These are phyloP conservation scores for Apiospora saccharicola DNA, from an alignment of 2,329 filamentous ascomycete species.

Conservation along the genomic window DNA sequence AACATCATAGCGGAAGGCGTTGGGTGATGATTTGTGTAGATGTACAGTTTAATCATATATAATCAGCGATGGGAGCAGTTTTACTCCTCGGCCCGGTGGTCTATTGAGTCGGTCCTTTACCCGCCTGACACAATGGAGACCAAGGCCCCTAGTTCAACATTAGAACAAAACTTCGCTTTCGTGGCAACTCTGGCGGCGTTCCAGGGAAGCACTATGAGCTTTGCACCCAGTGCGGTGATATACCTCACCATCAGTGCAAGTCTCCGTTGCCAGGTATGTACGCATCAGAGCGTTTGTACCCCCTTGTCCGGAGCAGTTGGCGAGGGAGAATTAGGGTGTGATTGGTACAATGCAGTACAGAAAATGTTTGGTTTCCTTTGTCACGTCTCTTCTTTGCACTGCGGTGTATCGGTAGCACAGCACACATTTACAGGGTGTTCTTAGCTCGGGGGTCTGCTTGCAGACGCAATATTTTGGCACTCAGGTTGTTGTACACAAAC, in stretches of 20 bases:
- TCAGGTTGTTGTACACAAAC: slow-evolving; percentile 18
- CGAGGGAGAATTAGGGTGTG: not conserved
- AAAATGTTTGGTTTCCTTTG: slow-evolving; percentile 26
- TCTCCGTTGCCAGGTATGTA: not conserved
- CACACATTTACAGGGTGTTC: slow-evolving; percentile 22
- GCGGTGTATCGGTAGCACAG: slow-evolving; percentile 21
- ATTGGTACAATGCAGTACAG: slow-evolving; percentile 22
- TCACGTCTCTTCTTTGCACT: slow-evolving; percentile 22
- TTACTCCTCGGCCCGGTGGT: not conserved
- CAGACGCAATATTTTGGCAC: slow-evolving; percentile 16
- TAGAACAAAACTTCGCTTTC: slow-evolving; percentile 12
- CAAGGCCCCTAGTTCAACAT: slow-evolving; percentile 11
- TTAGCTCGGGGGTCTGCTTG: slow-evolving; percentile 22
- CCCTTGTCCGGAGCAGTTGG: not conserved
- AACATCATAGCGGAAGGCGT: slow-evolving; percentile 64
- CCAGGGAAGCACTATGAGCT: not conserved
- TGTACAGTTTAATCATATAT: slow-evolving; percentile 61
- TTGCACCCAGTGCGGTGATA: slow-evolving; percentile 6
- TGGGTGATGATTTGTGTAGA: slow-evolving; percentile 59
- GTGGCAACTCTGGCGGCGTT: not conserved
- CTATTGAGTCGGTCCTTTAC: not conserved
- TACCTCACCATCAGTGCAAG: slow-evolving; percentile 7
- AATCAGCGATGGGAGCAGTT: slow-evolving; percentile 34
- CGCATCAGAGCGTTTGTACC: not conserved
- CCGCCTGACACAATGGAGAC: not conserved